A percentile compares a stretch with the other conserved stretches of the same genome.
Conservation (phyloP, 1,284 basidiomycete genomes). For the Amylostereum areolatum region DNA sequence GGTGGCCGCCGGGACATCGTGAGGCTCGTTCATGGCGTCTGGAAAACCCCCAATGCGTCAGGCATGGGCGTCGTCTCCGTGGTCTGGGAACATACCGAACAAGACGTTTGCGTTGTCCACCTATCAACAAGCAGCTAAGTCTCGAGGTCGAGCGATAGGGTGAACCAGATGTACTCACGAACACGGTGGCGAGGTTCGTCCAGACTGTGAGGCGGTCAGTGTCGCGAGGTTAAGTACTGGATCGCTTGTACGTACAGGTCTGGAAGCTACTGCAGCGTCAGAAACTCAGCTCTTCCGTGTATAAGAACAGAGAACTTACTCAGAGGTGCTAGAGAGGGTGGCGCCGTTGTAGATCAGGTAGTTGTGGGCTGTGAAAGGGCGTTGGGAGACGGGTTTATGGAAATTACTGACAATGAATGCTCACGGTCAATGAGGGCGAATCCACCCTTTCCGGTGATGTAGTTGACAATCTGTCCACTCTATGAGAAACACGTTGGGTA, state of each 20-base stretch:
- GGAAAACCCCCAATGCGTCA: not conserved
- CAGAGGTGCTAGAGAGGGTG: slow-evolving; percentile 40
- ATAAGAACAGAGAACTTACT: slow-evolving; percentile 27
- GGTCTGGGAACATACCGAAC: slow-evolving; percentile 29
- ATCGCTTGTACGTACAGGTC: slow-evolving; percentile 31
- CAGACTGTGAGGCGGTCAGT: slow-evolving; percentile 33
- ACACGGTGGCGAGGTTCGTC: slow-evolving; percentile 48
- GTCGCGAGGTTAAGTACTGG: not conserved
- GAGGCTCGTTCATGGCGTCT: slow-evolving; percentile 57
- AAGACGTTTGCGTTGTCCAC: slow-evolving; percentile 47
- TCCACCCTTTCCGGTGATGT: slow-evolving; percentile 56
- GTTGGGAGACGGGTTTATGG: not conserved
- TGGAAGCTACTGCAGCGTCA: slow-evolving; percentile 34
- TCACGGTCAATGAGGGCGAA: slow-evolving; percentile 51
- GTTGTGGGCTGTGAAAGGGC: slow-evolving; percentile 40
- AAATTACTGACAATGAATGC: slow-evolving; percentile 12
- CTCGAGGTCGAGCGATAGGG: too few species aligned
- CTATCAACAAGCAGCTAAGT: slow-evolving; percentile 18
- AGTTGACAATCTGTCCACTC: slow-evolving; percentile 38
- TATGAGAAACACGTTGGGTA: not conserved
- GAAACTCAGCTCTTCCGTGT: not conserved
- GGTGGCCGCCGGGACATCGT: slow-evolving; percentile 41
- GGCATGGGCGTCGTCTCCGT: too few species aligned
- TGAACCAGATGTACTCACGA: slow-evolving; percentile 29
- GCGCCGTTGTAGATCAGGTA: slow-evolving; percentile 52